Percentiles rank a stretch among this genome's conserved stretches.
Conservation (phyloP, 1,284 basidiomycete species). For the Singerocomus rubriflavus region DNA sequence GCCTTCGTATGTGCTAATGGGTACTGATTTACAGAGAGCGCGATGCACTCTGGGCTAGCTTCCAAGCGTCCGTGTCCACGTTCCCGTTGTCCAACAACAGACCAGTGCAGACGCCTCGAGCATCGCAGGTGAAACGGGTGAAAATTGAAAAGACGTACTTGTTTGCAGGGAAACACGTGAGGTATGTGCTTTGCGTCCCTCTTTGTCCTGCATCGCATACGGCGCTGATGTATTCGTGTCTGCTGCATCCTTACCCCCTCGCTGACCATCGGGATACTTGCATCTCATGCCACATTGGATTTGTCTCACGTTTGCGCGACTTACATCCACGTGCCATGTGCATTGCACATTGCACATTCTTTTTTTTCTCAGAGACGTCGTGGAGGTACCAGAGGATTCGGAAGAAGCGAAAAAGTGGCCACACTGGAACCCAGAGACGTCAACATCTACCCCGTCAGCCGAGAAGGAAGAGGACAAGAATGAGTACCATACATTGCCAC, state of each 20-base stretch:
- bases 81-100: slow-evolving; percentile 2
- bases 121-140: slow-evolving; percentile 41
- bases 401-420: slow-evolving; percentile 75
- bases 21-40: slow-evolving; percentile 29
- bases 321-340: not conserved
- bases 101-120: not conserved
- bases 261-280: too few species aligned
- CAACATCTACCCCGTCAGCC: not conserved
- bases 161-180: slow-evolving; percentile 71
- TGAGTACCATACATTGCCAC: not conserved
- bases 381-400: slow-evolving; percentile 68
- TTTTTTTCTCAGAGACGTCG: slow-evolving; percentile 54
- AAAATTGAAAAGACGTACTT: slow-evolving; percentile 65
- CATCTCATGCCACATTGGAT: too few species aligned
- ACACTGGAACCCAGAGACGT: slow-evolving; percentile 42
- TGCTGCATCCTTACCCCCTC: too few species aligned
- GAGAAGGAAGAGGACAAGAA: not conserved
- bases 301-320: not conserved
- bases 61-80: slow-evolving; percentile 50
- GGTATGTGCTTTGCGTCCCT: slow-evolving; percentile 44
- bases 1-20: slow-evolving; percentile 5
- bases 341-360: not conserved
- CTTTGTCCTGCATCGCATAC: not conserved
- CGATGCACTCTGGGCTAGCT: slow-evolving; percentile 57
- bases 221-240: slow-evolving; percentile 1